phyloP scores from a whole-genome alignment of 2,329 filamentous ascomycete species.

The Penicillium sp. region DNA sequence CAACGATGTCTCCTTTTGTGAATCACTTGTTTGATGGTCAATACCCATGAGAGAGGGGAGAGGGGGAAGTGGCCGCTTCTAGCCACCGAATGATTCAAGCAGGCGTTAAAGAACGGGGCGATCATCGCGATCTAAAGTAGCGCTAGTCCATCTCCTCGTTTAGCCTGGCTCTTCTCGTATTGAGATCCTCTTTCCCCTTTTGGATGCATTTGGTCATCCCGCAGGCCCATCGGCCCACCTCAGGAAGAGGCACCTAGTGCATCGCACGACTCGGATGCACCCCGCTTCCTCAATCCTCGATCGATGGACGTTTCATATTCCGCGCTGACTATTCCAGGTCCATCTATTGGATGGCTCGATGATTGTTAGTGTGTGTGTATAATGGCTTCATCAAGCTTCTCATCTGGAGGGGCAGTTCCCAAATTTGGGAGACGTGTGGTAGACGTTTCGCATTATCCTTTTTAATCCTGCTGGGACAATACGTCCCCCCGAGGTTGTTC shows the following conservation, averaged over 20 bases:
- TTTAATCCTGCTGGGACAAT: background rate
- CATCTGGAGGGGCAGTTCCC: background rate
- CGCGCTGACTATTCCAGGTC: background rate
- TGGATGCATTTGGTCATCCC: slow-evolving; percentile 4
- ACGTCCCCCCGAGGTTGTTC: background rate
- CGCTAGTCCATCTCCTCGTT: slow-evolving; percentile 29
- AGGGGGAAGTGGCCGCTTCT: slow-evolving; percentile 7
- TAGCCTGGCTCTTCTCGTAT: slow-evolving; percentile 27
- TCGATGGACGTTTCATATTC: background rate
- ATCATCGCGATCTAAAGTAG: slow-evolving; percentile 35
- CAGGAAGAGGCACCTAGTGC: background rate
- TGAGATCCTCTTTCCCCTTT: background rate
- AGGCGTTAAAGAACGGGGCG: slow-evolving; percentile 25
- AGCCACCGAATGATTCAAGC: slow-evolving; percentile 29
- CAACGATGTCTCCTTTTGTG: background rate
- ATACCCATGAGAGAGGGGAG: background rate
- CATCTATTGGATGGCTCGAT: background rate
- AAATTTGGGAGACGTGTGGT: background rate
- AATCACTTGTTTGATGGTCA: background rate
- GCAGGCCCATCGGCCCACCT: background rate
- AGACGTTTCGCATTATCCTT: background rate
- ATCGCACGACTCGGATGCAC: background rate
- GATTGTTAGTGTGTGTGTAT: background rate
- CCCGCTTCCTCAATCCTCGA: background rate
- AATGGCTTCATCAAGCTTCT: background rate